Evolutionary conservation across 1,139 yeast species (phyloP).

Genomic region (Trichomonascaceae sp.): DNA sequence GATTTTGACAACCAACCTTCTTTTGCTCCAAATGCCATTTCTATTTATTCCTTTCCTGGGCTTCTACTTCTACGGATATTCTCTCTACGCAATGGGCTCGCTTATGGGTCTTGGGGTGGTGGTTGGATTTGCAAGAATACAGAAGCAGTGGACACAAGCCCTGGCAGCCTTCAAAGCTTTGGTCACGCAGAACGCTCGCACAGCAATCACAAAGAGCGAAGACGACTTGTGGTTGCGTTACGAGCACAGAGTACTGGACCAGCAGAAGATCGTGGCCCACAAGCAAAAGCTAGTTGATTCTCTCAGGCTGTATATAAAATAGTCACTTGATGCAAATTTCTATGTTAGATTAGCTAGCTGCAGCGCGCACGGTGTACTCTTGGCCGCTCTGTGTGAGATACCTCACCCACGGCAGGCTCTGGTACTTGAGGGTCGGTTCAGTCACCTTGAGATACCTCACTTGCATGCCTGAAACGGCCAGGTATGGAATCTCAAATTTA

Average conservation of each 20-base stretch:
- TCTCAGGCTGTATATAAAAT: conserved; percentile 1
- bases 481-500: conserved; percentile 87
- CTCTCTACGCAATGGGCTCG: conserved; percentile 26
- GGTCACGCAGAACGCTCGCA: conserved; percentile 18
- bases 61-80: conserved; percentile 19
- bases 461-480: conserved; percentile 88
- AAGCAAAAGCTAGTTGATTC: conserved; percentile 12
- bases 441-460: conserved; percentile 80
- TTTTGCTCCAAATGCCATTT: conserved; percentile 27
- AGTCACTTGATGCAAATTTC: not conserved
- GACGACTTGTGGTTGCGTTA: conserved; percentile 19
- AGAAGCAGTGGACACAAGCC: conserved; percentile 24
- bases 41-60: conserved; percentile 23
- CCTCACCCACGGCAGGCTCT: conserved; percentile 88
- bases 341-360: conserved; percentile 3
- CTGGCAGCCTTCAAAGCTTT: conserved; percentile 14
- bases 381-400: conserved; percentile 86
- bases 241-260: conserved; percentile 21
- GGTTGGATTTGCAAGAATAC: conserved; percentile 24
- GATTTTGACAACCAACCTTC: conserved; percentile 16
- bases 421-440: conserved; percentile 79
- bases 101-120: conserved; percentile 27
- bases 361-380: conserved; percentile 59
- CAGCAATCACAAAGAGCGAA: conserved; percentile 11
- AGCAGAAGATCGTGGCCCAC: conserved; percentile 13